Conservation (phyloP, 192 early-diverging fungal species). For the Dissophora ornata region DNA sequence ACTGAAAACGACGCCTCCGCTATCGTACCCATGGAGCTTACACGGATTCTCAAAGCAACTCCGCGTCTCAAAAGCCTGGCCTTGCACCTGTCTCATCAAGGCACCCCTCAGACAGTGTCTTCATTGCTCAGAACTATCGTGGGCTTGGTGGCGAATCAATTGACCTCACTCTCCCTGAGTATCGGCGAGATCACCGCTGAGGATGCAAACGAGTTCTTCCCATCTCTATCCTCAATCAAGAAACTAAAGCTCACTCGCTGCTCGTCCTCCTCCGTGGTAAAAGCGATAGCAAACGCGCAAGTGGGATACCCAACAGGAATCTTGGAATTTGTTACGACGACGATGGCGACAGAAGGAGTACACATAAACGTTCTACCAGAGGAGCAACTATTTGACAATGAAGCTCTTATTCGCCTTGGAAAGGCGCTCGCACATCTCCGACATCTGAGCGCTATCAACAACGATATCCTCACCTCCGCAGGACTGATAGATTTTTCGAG, state of each 20-base stretch:
- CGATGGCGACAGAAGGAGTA: not conserved
- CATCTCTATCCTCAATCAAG: slow-evolving; percentile 4
- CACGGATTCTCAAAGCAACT: not conserved
- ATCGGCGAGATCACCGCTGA: not conserved
- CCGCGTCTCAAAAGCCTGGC: slow-evolving; percentile 8
- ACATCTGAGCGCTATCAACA: not conserved
- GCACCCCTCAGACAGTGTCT: not conserved
- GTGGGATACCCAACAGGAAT: not conserved
- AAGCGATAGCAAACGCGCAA: not conserved
- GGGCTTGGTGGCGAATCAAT: not conserved
- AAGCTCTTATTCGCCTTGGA: not conserved
- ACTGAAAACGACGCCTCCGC: not conserved
- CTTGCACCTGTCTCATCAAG: not conserved
- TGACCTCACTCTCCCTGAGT: not conserved
- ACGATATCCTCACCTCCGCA: not conserved
- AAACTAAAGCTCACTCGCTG: slow-evolving; percentile 7
- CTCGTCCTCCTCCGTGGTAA: not conserved
- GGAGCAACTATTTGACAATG: slow-evolving; percentile 2
- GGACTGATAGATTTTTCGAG: slow-evolving; percentile 2
- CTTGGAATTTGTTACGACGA: not conserved
- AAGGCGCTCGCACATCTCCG: not conserved
- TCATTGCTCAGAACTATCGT: not conserved
- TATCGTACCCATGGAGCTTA: slow-evolving; percentile 7
- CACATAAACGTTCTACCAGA: not conserved
- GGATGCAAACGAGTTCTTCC: slow-evolving; percentile 11